These are phyloP conservation scores for Sporobolomyces pararoseus DNA, from an alignment of 768 basidiomycete species.

Conservation along the genomic window DNA sequence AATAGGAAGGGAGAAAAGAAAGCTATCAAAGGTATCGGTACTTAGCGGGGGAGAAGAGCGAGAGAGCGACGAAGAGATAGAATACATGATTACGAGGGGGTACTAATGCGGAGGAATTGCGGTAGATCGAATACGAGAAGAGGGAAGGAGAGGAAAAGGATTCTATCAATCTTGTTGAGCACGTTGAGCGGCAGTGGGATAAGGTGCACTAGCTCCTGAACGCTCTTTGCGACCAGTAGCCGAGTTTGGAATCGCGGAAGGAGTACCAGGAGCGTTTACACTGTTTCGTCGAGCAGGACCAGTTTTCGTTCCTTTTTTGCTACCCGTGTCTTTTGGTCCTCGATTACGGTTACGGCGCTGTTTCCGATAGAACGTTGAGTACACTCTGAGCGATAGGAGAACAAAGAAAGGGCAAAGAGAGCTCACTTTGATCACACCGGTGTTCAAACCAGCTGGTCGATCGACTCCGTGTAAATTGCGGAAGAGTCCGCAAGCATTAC, in stretches of 20 bases:
- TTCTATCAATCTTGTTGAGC: slow-evolving; percentile 9
- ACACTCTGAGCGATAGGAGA: too few relatives aligned
- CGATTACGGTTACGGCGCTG: slow-evolving; percentile 40
- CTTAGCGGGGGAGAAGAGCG: too few relatives aligned
- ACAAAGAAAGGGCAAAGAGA: too few relatives aligned
- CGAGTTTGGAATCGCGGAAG: not conserved
- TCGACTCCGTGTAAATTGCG: slow-evolving; percentile 46
- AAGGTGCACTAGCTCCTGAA: slow-evolving; percentile 20
- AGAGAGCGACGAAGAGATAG: too few relatives aligned
- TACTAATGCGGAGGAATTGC: not conserved
- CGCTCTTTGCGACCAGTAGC: slow-evolving; percentile 19
- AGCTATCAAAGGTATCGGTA: too few relatives aligned
- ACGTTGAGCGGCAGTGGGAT: slow-evolving; percentile 23
- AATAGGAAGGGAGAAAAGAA: too few relatives aligned
- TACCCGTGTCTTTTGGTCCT: slow-evolving; percentile 28
- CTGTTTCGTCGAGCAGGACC: slow-evolving; percentile 24
- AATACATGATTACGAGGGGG: not conserved
- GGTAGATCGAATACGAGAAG: not conserved
- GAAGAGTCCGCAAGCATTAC: slow-evolving; percentile 48
- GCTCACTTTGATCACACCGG: slow-evolving; percentile 44
- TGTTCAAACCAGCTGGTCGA: slow-evolving; percentile 44
- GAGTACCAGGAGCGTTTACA: not conserved
- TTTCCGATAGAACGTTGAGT: too few relatives aligned
- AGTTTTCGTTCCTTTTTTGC: slow-evolving; percentile 30
- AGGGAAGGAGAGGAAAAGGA: not conserved